Evolutionary conservation across 2,329 filamentous ascomycete genomes (phyloP), one percentile per base, ranked within the genome.

Genomic region (Fusarium buharicum): DNA sequence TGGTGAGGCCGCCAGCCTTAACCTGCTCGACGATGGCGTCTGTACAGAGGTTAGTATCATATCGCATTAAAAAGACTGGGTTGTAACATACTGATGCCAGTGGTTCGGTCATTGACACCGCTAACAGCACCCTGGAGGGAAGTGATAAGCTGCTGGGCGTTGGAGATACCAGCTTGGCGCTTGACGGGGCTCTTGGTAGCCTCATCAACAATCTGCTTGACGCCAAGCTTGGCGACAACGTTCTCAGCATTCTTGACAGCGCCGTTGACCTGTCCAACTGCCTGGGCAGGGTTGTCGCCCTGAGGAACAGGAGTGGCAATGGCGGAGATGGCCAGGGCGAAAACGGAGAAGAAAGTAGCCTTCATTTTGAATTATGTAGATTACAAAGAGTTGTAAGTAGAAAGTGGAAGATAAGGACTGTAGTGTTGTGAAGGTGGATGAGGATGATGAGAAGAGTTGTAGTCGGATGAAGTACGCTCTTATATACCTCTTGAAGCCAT

Each of bases 301-400:
- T 44, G 43, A 4, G 60, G 44, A 22, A 63, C 39, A 41, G 68
- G 68, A 17, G 64, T 63, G 18, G 66, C 68, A 22, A 69, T 50
- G 50, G 51, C 68, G 17, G 68, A 50, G 30, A 56, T 22, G 39
- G 66, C 66, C 46, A 70, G 53, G 16, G 68, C 43, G 48, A 70
- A 61, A 43, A 70, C 17, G 18, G 68, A 62, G 55, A 70, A 60
- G 59, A 70, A 58, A 55, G 66, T 33, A 30, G 57, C 50, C 68
- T 70, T 70, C 68, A 70, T 70, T 56, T 51, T 69, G 64, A 56
- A 55, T 28, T 10, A 24, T 3, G 6, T 24, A 36, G 14, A 14
- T 24, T 24, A 3, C 30, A 46, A 16, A 36, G 14, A 13, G 14
- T 24, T 40, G 24, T 13, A 40, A 36, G 49, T n/a, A 17, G 38